Evolutionary conservation across 768 basidiomycete species (phyloP).

Genomic region (Pulveroboletus sp.): DNA sequence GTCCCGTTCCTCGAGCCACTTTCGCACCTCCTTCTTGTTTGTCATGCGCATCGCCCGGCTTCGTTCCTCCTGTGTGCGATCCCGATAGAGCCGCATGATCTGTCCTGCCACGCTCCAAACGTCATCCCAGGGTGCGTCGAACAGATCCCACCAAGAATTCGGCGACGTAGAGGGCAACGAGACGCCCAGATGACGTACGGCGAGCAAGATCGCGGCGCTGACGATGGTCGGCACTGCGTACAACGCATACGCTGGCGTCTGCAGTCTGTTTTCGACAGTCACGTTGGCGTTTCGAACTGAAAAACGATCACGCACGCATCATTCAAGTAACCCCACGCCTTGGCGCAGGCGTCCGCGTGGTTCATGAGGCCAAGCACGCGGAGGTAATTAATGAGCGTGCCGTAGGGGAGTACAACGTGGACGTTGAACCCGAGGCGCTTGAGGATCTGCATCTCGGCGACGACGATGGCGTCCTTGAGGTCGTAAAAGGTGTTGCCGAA

Average conservation of each 20-base stretch:
- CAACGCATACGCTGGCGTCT: conserved; percentile 88
- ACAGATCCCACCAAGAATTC: conserved; percentile 89
- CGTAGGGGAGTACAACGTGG: conserved; percentile 89
- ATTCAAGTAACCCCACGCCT: conserved; percentile 93
- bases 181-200: conserved; percentile 67
- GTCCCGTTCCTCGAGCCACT: conserved; percentile 71
- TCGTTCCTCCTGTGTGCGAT: conserved; percentile 43
- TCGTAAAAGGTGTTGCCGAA: conserved; percentile 89
- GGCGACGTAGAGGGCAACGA: conserved; percentile 68
- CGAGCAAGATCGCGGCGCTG: conserved; percentile 81
- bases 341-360: conserved; percentile 62
- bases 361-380: conserved; percentile 82
- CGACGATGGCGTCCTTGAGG: conserved; percentile 88
- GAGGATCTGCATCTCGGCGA: conserved; percentile 95
- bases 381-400: conserved; percentile 91
- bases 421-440: conserved; percentile 96
- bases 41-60: conserved; percentile 53
- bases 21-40: conserved; percentile 73
- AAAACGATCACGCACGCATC: conserved; percentile 70
- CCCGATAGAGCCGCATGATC: conserved; percentile 76
- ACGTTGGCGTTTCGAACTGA: neutral
- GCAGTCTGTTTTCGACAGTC: conserved; percentile 47
- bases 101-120: conserved; percentile 81
- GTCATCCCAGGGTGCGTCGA: conserved; percentile 89
- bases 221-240: conserved; percentile 90